These are phyloP conservation scores for Cryptococcus sp. DNA, from an alignment of 1,284 basidiomycete species.

Conservation along the genomic window DNA sequence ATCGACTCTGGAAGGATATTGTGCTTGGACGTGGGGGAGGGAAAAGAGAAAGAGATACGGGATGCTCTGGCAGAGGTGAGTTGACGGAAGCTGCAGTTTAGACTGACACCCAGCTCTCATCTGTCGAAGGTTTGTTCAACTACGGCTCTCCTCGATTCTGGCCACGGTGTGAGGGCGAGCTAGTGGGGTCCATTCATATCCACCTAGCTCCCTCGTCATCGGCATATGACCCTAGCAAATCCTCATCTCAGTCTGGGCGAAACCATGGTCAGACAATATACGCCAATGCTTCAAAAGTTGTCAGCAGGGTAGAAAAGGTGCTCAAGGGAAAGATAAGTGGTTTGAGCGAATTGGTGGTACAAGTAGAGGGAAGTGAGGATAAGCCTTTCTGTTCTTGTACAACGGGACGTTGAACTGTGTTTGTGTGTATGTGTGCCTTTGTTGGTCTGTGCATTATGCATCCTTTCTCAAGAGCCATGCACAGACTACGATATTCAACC, in stretches of 20 bases:
- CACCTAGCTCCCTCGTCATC: conserved; percentile 60
- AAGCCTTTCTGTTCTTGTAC: conserved; percentile 50
- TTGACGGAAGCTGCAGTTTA: not conserved
- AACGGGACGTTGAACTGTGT: conserved; percentile 56
- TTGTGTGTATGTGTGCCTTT: too few species aligned
- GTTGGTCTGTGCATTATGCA: too few species aligned
- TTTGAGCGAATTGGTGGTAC: conserved; percentile 79
- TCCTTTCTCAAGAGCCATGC: too few species aligned
- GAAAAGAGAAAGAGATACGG: conserved; percentile 62
- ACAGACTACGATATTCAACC: not conserved
- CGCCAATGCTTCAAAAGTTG: conserved; percentile 63
- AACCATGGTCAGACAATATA: conserved; percentile 51
- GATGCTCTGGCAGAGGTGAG: conserved; percentile 72
- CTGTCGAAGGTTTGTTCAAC: conserved; percentile 71
- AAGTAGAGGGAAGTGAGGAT: conserved; percentile 56
- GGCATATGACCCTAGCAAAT: conserved; percentile 55
- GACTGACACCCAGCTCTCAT: conserved; percentile 50
- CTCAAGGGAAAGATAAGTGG: conserved; percentile 68
- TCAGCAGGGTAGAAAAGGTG: conserved; percentile 67
- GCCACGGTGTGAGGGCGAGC: conserved; percentile 82
- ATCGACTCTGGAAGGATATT: conserved; percentile 87
- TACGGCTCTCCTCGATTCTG: conserved; percentile 85
- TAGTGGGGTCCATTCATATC: conserved; percentile 88
- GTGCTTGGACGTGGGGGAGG: conserved; percentile 72
- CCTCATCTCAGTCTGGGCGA: conserved; percentile 37